phyloP scores from a whole-genome alignment of 495 filamentous ascomycete genomes.

The Achaetomiella virescens region DNA sequence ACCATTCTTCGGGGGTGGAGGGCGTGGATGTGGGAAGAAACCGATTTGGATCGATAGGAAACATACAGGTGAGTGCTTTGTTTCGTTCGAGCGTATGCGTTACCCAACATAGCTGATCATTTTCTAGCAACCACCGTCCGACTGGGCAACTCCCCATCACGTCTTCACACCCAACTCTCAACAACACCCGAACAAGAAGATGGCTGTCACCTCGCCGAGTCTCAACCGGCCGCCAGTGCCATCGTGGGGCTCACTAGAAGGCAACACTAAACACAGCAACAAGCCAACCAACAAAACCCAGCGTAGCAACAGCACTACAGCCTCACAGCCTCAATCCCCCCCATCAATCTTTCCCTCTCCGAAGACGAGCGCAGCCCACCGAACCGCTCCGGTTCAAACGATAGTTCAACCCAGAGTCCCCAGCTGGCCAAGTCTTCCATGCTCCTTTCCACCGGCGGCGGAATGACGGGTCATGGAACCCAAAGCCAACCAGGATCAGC shows the following conservation, averaged over 20 bases:
- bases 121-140: slow-evolving; percentile 10
- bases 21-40: slow-evolving; percentile 26
- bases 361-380: slow-evolving; percentile 61
- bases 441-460: background rate
- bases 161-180: slow-evolving; percentile 11
- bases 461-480: background rate
- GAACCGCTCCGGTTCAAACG: slow-evolving; percentile 35
- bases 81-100: background rate
- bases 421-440: slow-evolving; percentile 36
- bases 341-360: slow-evolving; percentile 68
- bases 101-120: background rate
- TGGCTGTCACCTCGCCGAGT: slow-evolving; percentile 21
- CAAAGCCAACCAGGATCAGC: slow-evolving; percentile 14
- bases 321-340: slow-evolving; percentile 27
- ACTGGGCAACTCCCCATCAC: slow-evolving; percentile 23
- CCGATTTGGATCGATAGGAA: slow-evolving; percentile 31
- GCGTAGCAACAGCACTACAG: slow-evolving; percentile 12
- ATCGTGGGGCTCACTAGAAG: slow-evolving; percentile 18
- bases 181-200: slow-evolving; percentile 24
- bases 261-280: slow-evolving; percentile 16
- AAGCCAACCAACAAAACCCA: slow-evolving; percentile 10
- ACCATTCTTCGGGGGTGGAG: background rate
- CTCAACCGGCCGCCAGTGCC: slow-evolving; percentile 23
- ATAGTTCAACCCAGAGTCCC: slow-evolving; percentile 28
- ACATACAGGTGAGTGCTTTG: slow-evolving; percentile 21